Percentiles rank a stretch among this genome's conserved stretches.
phyloP scores from a whole-genome alignment of 1,284 basidiomycete species.

The Austropuccinia psidii region DNA sequence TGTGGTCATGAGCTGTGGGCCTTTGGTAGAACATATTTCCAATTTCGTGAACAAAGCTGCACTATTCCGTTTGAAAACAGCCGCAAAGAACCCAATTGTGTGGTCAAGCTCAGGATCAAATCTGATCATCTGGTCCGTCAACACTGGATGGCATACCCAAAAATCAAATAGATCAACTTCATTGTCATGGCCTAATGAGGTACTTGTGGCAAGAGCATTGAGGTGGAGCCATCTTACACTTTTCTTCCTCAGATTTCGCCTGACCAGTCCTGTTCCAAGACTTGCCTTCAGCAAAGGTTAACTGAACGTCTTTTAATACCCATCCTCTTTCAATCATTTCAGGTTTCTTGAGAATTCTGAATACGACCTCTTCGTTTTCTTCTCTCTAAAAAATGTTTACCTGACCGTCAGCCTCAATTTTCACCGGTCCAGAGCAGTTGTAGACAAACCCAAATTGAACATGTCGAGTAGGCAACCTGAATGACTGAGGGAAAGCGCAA shows the following conservation, averaged over 20 bases:
- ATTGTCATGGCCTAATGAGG: background rate
- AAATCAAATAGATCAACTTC: background rate
- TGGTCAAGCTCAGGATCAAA: constrained; percentile 75
- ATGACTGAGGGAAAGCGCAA: constrained; percentile 65
- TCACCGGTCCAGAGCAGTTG: background rate
- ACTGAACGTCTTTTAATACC: constrained; percentile 57
- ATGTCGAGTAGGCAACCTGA: constrained; percentile 32
- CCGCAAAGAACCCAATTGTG: constrained; percentile 84
- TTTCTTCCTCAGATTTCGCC: background rate
- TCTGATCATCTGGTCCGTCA: constrained; percentile 66
- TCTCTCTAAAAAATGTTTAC: constrained; percentile 85
- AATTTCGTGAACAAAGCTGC: too few species aligned
- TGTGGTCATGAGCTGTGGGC: too few species aligned
- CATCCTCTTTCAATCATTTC: constrained; percentile 60
- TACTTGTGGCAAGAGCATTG: background rate
- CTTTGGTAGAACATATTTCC: too few species aligned
- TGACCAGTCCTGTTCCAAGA: constrained; percentile 10
- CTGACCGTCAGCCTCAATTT: constrained; percentile 59
- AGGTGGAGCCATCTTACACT: background rate
- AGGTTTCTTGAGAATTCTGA: constrained; percentile 61
- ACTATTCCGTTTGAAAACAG: constrained; percentile 6
- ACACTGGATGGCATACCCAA: constrained; percentile 48
- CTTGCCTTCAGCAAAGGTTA: constrained; percentile 53
- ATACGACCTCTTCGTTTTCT: constrained; percentile 81
- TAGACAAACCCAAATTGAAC: constrained; percentile 25